Base-by-base conservation (phyloP, 805 yeast species). In the Metschnikowia bowlesiae region DNA sequence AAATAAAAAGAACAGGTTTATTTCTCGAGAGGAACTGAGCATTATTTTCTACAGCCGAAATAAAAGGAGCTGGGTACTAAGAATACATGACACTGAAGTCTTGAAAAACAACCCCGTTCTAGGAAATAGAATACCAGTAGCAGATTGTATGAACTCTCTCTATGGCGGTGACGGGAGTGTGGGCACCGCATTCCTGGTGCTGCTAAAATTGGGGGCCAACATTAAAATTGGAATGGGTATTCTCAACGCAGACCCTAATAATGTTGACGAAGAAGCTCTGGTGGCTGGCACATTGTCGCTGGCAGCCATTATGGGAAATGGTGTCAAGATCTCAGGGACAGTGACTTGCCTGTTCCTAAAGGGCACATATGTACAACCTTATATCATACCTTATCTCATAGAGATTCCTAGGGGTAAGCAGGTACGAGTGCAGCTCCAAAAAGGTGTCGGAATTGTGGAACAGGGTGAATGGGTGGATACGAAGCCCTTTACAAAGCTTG, bases 351-450 rank as follows among this genome's bases (percentile, higher is more conserved):
- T 30, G 16, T 45, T 54, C 14, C 45, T 22, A 11, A 35, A 38
- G 13, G 54, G 53, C 26, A 49, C 46, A n/a, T 55, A 32, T 26
- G 56, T 54, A n/a, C 59, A 54, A 49, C 49, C 56, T 6, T 57
- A 48, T 37, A 39, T 57, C 9, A 45, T 48, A 28, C 61, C 61
- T 5, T 50, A 48, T 32, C 51, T 42, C 28, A 33, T 54, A 32
- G 39, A 35, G 31, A 46, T 54, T 9, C 61, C 61, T 8, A 44
- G 38, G 29, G 59, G 61, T 9, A 37, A 36, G 18, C 44, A 49
- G 18, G 36, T 47, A 2, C 32, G 28, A 30, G 47, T 53, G 1
- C 32, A 28, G 18, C 36, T 14, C 32, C 26, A 39, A 10, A 48
- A 46, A 18, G 40, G 39, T 1, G 36, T 22, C 22, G 59, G 58